These are phyloP conservation scores for Prunus davidiana DNA, from an alignment of 306 rosid species.

Conservation along the genomic window DNA sequence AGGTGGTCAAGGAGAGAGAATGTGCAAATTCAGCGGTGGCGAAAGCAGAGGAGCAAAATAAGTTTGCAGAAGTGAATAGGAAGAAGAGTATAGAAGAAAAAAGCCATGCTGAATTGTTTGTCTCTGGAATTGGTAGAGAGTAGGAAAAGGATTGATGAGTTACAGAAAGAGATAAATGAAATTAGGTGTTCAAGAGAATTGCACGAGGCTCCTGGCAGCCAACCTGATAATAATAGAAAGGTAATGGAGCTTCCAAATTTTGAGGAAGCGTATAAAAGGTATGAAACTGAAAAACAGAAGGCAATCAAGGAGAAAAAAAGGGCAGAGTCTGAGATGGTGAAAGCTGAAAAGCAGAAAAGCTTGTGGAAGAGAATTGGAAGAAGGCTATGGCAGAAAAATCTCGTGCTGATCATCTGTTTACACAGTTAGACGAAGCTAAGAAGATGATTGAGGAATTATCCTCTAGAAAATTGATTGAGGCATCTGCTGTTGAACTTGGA, in stretches of 20 bases:
- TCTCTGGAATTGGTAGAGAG: slow-evolving; percentile 33
- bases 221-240: background rate
- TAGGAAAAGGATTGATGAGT: slow-evolving; percentile 28
- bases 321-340: slow-evolving; percentile 41
- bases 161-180: slow-evolving; percentile 29
- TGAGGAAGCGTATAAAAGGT: slow-evolving; percentile 30
- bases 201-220: slow-evolving; percentile 7
- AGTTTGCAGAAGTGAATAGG: slow-evolving; percentile 29
- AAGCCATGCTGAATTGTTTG: slow-evolving; percentile 32
- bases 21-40: slow-evolving; percentile 47
- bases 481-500: slow-evolving; percentile 30
- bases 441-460: slow-evolving; percentile 49
- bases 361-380: slow-evolving; percentile 53
- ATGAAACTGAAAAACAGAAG: slow-evolving; percentile 48
- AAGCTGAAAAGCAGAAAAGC: slow-evolving; percentile 47
- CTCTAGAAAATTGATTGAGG: slow-evolving; percentile 36
- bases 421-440: slow-evolving; percentile 49
- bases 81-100: slow-evolving; percentile 29
- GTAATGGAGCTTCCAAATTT: slow-evolving; percentile 4
- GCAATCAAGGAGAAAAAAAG: slow-evolving; percentile 37
- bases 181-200: slow-evolving; percentile 10
- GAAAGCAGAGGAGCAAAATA: slow-evolving; percentile 46
- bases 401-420: slow-evolving; percentile 49
- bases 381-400: slow-evolving; percentile 52
- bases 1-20: slow-evolving; percentile 48